Conservation (phyloP, 2,329 filamentous ascomycete genomes). For the Xylariales sp. region DNA sequence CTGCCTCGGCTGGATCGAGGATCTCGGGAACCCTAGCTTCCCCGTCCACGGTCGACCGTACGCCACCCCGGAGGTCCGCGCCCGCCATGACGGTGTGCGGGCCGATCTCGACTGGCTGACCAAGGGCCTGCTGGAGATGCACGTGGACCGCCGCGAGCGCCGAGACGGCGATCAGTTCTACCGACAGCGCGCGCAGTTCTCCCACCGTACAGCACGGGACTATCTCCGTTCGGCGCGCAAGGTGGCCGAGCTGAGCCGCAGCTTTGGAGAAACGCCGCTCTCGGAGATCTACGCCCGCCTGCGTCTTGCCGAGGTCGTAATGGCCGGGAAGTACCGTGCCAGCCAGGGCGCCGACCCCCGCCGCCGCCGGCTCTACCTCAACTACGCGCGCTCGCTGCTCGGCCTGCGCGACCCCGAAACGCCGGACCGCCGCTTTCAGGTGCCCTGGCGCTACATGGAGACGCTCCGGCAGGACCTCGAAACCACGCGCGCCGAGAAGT, state of each 20-base stretch:
- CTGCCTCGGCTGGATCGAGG: conserved; percentile 1
- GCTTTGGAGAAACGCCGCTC: background rate
- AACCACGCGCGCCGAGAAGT: background rate
- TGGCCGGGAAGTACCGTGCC: background rate
- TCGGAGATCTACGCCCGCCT: background rate
- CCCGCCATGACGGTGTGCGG: background rate
- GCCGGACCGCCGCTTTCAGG: background rate
- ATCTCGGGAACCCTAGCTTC: background rate
- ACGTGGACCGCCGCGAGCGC: background rate
- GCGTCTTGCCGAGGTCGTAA: background rate
- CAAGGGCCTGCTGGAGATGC: conserved; percentile 1
- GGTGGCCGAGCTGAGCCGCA: background rate
- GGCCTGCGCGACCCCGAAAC: background rate
- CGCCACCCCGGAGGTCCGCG: background rate
- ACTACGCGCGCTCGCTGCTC: background rate
- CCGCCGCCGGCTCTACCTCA: conserved; percentile 2
- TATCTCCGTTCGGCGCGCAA: background rate
- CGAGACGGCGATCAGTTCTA: conserved; percentile 3
- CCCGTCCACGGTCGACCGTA: background rate
- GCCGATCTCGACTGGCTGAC: background rate
- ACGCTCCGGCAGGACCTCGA: background rate
- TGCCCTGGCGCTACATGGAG: background rate
- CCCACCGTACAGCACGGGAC: conserved; percentile 1
- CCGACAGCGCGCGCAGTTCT: conserved; percentile 1
- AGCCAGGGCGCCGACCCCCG: background rate